Conservation (phyloP, 1,139 yeast genomes). For the Geotrichum macrosporum region DNA sequence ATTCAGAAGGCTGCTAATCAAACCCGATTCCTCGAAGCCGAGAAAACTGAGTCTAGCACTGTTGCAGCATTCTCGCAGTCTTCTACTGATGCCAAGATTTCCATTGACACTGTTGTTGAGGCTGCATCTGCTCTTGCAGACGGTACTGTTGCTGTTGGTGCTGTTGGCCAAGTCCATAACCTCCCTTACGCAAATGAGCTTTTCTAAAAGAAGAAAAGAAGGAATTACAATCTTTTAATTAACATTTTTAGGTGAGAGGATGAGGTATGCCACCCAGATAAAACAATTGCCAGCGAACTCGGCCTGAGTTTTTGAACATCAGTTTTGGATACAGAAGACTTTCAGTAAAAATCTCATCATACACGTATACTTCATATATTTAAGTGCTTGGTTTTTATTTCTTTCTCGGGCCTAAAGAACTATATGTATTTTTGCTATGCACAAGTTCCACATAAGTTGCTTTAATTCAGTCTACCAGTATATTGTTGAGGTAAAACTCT, state of each 20-base stretch:
- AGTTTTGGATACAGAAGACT: no score
- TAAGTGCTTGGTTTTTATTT: no score
- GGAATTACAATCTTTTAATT: no score
- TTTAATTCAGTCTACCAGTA: no score
- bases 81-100: constrained; percentile 34
- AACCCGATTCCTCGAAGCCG: constrained; percentile 39
- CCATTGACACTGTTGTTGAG: constrained; percentile 46
- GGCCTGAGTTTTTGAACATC: no score
- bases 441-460: no score
- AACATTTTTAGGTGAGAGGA: background rate
- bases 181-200: constrained; percentile 91
- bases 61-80: constrained; percentile 21
- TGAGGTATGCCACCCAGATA: background rate
- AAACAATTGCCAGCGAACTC: background rate
- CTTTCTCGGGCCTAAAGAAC: no score
- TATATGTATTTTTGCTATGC: no score
- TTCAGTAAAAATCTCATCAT: no score
- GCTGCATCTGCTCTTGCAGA: constrained; percentile 49
- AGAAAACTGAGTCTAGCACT: constrained; percentile 38
- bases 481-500: no score
- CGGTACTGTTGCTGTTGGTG: constrained; percentile 75
- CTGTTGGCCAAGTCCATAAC: constrained; percentile 82
- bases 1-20: constrained; percentile 46
- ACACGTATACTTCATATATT: no score
- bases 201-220: no score